These are phyloP conservation scores for Ceratocystis colombiana DNA, from an alignment of 2,329 filamentous ascomycete genomes.

Conservation along the genomic window DNA sequence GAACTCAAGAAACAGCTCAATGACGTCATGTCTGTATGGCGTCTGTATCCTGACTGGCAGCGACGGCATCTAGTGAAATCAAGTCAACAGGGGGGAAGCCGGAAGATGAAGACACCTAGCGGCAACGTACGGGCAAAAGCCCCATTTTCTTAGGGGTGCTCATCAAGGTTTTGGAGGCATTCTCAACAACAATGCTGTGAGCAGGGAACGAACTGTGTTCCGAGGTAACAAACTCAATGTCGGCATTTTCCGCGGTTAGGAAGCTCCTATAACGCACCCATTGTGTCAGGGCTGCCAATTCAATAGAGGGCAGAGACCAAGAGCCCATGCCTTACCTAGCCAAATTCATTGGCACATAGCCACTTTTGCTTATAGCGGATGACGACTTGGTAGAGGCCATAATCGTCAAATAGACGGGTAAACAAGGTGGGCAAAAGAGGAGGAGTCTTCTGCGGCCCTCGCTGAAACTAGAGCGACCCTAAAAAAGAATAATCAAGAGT, in stretches of 20 bases:
- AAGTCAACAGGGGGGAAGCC: background rate
- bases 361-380: background rate
- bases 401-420: background rate
- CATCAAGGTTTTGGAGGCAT: background rate
- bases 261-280: background rate
- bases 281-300: background rate
- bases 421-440: background rate
- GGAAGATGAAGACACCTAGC: too few species aligned
- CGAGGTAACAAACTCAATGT: background rate
- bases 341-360: background rate
- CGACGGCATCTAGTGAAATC: background rate
- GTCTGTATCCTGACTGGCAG: background rate
- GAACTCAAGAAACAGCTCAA: constrained; percentile 8
- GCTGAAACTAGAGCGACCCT: too few species aligned
- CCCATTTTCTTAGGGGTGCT: background rate
- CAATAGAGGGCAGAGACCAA: background rate
- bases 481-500: too few species aligned
- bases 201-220: background rate
- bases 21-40: background rate
- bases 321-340: background rate
- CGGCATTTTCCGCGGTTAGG: background rate
- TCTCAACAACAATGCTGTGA: background rate
- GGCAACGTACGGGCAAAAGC: background rate
- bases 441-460: background rate
- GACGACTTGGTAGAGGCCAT: background rate